Conservation (phyloP, 768 basidiomycete species). For the Trametopsis cervina region DNA sequence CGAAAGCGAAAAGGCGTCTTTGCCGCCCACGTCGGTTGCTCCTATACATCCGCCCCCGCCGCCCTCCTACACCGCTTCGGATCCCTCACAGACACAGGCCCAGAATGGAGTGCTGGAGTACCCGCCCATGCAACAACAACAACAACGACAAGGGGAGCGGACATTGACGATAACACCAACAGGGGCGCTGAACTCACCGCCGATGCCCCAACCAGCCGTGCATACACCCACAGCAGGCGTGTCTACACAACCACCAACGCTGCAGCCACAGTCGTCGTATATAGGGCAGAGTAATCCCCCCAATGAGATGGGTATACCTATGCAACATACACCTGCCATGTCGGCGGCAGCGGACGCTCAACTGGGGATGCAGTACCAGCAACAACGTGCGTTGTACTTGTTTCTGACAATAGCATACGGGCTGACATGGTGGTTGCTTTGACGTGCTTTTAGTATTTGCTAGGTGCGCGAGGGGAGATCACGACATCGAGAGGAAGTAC, state of each 20-base stretch:
- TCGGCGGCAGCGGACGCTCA: slow-evolving; percentile 3
- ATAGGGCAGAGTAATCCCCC: too few relatives aligned
- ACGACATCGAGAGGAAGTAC: slow-evolving; percentile 21
- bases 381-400: slow-evolving; percentile 13
- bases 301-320: slow-evolving; percentile 1
- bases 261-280: too few relatives aligned
- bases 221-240: not conserved
- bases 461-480: slow-evolving; percentile 24
- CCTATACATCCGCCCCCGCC: too few relatives aligned
- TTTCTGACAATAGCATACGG: not conserved
- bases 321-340: slow-evolving; percentile 3
- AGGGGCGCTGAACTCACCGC: not conserved
- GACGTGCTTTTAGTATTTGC: slow-evolving; percentile 16
- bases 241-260: slow-evolving; percentile 1
- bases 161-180: too few relatives aligned
- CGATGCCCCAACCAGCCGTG: not conserved
- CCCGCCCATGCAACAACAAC: too few relatives aligned
- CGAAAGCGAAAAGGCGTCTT: slow-evolving; percentile 2
- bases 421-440: not conserved
- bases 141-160: too few relatives aligned
- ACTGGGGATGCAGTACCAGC: slow-evolving; percentile 15
- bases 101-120: too few relatives aligned
- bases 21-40: too few relatives aligned
- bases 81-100: too few relatives aligned
- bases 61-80: too few relatives aligned